Percentiles rank a stretch among this genome's conserved stretches.
Conservation (phyloP, 306 rosid genomes). For the Cicer chorassanicum region DNA sequence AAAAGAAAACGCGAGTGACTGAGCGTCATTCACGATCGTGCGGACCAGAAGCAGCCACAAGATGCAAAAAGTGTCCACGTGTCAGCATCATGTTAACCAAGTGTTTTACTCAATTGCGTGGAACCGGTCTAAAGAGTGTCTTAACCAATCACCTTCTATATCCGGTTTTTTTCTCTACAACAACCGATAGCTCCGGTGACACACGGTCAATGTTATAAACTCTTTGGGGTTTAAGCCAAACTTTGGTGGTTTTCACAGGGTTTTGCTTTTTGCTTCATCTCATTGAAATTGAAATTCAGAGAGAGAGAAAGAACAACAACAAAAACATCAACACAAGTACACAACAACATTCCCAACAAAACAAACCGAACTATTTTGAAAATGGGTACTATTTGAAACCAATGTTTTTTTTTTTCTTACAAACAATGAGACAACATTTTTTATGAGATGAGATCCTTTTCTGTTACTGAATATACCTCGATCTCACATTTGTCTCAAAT, state of each 20-base stretch:
- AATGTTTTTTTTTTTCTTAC: constrained; percentile 41
- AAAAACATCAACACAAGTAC: constrained; percentile 18
- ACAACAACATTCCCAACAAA: constrained; percentile 11
- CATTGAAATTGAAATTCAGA: not conserved
- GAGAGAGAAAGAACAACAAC: not conserved
- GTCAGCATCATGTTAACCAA: constrained; percentile 46
- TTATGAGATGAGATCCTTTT: constrained; percentile 18
- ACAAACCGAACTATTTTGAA: constrained; percentile 12
- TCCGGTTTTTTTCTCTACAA: constrained; percentile 48
- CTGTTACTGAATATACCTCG: constrained; percentile 50
- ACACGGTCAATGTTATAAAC: constrained; percentile 72
- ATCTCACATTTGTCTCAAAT: constrained; percentile 58
- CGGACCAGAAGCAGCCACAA: constrained; percentile 66
- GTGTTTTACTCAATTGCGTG: constrained; percentile 58
- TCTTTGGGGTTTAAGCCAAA: constrained; percentile 80
- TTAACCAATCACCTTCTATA: constrained; percentile 56
- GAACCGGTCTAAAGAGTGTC: constrained; percentile 77
- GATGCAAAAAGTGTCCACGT: constrained; percentile 38
- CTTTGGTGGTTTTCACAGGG: constrained; percentile 78
- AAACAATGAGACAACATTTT: constrained; percentile 35
- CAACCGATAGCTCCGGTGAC: constrained; percentile 68
- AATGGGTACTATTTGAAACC: constrained; percentile 48
- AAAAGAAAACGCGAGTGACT: constrained; percentile 47
- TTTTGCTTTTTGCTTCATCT: constrained; percentile 51
- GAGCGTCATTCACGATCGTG: constrained; percentile 76